Evolutionary conservation across 169 alveolate genomes (phyloP).

Genomic region (Perkinsus olseni): DNA sequence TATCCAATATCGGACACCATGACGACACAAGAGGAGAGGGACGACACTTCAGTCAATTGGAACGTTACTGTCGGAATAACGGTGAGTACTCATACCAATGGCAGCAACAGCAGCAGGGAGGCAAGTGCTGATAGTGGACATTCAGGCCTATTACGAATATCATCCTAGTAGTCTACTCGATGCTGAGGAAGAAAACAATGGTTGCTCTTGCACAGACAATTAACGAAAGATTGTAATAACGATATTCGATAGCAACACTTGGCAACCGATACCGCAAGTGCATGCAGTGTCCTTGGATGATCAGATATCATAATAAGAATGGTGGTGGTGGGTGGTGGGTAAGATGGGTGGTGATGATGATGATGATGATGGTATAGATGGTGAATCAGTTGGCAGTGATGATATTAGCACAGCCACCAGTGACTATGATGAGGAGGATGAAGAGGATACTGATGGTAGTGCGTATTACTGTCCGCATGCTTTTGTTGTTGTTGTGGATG

Average conservation of each 20-base stretch:
- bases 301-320: too few species aligned
- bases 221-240: background rate
- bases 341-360: background rate
- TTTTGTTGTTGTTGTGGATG: too few species aligned
- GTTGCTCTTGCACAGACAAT: background rate
- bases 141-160: background rate
- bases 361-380: background rate
- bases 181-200: background rate
- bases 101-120: too few species aligned
- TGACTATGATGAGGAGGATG: background rate
- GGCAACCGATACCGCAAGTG: too few species aligned
- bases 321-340: too few species aligned
- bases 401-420: background rate
- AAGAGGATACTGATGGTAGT: background rate
- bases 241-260: too few species aligned
- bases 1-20: too few species aligned
- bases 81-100: too few species aligned
- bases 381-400: background rate
- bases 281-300: too few species aligned
- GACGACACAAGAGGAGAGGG: background rate
- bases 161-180: background rate
- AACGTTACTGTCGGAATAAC: background rate
- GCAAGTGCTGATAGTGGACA: too few species aligned
- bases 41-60: background rate
- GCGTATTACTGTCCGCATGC: background rate